Percentiles rank a stretch among this genome's conserved stretches.
These are phyloP conservation scores for Nothophoma quercina DNA, from an alignment of 2,329 filamentous ascomycete species.

Conservation along the genomic window DNA sequence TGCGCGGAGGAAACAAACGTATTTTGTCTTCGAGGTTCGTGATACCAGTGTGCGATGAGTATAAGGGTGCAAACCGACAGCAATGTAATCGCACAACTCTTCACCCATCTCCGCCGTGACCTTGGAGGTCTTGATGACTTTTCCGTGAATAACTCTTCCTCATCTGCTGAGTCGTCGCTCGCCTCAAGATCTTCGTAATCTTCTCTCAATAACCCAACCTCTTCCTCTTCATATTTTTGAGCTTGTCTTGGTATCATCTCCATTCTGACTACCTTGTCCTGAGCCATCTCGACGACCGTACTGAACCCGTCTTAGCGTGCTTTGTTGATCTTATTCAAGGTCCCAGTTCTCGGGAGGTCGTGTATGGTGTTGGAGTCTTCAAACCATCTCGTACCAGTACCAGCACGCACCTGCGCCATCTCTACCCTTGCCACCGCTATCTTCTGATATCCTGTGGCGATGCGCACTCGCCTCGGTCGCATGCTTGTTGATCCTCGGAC, in stretches of 20 bases:
- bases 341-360: no score
- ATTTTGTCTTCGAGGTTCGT: background rate
- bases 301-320: background rate
- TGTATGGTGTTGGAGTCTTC: background rate
- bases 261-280: constrained; percentile 3
- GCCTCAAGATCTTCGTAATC: constrained; percentile 14
- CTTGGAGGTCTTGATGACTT: background rate
- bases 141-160: background rate
- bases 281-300: background rate
- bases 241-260: constrained; percentile 7
- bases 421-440: background rate
- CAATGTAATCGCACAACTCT: background rate
- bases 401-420: background rate
- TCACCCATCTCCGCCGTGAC: background rate
- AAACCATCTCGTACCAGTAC: background rate
- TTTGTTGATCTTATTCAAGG: background rate
- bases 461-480: no score
- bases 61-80: background rate
- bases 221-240: constrained; percentile 22
- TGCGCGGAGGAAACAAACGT: background rate
- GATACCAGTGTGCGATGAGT: background rate
- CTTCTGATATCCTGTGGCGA: background rate
- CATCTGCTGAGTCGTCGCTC: constrained; percentile 3
- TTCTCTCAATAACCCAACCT: constrained; percentile 27
- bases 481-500: no score